Percentiles rank a stretch among this genome's conserved stretches.
phyloP scores from a whole-genome alignment of 176 grass and related monocot genomes.

The Aegilops bicornis region DNA sequence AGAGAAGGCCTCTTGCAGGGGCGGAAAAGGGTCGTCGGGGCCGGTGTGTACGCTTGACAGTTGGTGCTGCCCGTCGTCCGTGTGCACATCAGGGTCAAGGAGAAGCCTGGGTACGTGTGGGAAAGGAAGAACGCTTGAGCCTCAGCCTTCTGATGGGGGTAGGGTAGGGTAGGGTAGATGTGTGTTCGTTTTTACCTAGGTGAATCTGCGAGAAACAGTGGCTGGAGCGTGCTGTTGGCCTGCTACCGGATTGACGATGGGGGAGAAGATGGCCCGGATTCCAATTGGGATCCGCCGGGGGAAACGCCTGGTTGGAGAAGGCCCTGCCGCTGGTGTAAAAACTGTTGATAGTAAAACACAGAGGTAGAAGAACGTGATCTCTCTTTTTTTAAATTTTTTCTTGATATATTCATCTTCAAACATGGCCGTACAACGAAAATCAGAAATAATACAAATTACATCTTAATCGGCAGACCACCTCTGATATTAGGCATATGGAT shows the following conservation, averaged over 20 bases:
- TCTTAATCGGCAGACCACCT: no score
- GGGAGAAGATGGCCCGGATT: conserved; percentile 28
- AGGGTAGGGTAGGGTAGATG: conserved; percentile 2
- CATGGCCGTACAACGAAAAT: no score
- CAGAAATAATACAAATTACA: no score
- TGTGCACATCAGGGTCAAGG: conserved; percentile 6
- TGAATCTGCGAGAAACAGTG: conserved; percentile 14
- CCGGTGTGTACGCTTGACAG: background rate
- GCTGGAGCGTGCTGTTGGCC: background rate
- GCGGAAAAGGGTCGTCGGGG: conserved; percentile 18
- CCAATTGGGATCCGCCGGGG: conserved; percentile 38
- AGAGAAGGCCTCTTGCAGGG: conserved; percentile 26
- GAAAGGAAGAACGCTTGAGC: conserved; percentile 38
- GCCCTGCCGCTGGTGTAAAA: no score
- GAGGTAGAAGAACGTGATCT: no score
- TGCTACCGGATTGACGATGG: conserved; percentile 20
- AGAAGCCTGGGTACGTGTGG: conserved; percentile 28
- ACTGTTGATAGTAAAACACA: no score
- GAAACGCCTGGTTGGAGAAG: no score
- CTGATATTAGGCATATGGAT: no score
- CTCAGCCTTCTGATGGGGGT: background rate
- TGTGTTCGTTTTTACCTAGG: background rate
- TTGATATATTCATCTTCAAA: no score
- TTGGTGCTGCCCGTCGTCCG: conserved; percentile 7
- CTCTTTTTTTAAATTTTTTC: no score